Conservation (phyloP, 1,284 basidiomycete species). For the Cutaneotrichosporon sp. region DNA sequence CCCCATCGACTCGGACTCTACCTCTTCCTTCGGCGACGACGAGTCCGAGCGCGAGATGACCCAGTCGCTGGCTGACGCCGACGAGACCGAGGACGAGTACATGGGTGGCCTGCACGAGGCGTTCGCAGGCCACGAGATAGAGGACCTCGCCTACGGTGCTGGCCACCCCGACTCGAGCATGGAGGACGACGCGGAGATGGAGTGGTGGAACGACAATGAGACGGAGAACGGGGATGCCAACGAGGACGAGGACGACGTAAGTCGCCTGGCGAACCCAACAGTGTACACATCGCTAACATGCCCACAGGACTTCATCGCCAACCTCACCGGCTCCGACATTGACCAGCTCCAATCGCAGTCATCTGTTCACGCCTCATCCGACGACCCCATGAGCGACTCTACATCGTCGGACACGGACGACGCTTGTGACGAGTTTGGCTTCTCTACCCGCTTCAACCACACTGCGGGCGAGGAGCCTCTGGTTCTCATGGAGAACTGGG, state of each 20-base stretch:
- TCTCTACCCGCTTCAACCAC: constrained; percentile 33
- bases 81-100: constrained; percentile 38
- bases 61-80: constrained; percentile 13
- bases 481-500: constrained; percentile 53
- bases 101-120: constrained; percentile 40
- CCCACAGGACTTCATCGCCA: constrained; percentile 40
- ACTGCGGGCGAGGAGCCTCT: constrained; percentile 29
- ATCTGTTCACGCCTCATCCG: constrained; percentile 38
- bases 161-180: constrained; percentile 36
- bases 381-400: constrained; percentile 37
- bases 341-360: constrained; percentile 46
- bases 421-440: constrained; percentile 50
- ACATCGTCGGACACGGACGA: constrained; percentile 36
- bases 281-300: neutral
- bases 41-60: constrained; percentile 39
- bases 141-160: constrained; percentile 49
- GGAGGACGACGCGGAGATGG: constrained; percentile 29
- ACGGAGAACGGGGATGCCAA: constrained; percentile 19
- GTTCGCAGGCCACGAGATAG: constrained; percentile 48
- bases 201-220: constrained; percentile 37
- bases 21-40: constrained; percentile 48
- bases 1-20: constrained; percentile 34
- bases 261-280: constrained; percentile 1
- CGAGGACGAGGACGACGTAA: constrained; percentile 40
- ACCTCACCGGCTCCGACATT: constrained; percentile 47